phyloP scores from a whole-genome alignment of 2,329 filamentous ascomycete genomes.

The Phyllachora maydis region DNA sequence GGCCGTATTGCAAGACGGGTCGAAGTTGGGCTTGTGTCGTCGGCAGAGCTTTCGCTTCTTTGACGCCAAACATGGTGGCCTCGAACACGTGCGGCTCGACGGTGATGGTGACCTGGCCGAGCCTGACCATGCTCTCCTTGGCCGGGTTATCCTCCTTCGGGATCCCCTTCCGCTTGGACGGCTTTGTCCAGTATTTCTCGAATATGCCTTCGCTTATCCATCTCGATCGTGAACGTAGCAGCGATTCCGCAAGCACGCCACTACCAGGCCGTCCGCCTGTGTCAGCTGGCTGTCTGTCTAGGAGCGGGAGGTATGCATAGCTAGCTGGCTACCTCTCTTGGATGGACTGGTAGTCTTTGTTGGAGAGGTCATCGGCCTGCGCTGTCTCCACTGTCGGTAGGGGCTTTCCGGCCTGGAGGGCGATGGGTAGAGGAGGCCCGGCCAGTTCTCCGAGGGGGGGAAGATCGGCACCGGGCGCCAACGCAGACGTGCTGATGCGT shows the following conservation, averaged over 20 bases:
- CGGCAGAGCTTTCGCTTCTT: constrained; percentile 33
- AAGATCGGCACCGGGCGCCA: constrained; percentile 8
- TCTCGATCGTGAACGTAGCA: constrained; percentile 50
- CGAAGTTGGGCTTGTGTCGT: constrained; percentile 17
- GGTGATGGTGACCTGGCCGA: constrained; percentile 53
- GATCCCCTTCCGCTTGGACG: constrained; percentile 44
- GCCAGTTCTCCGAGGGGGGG: constrained; percentile 15
- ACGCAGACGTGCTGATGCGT: constrained; percentile 20
- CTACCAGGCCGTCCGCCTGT: no score
- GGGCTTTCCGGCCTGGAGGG: constrained; percentile 42
- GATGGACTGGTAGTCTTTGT: constrained; percentile 51
- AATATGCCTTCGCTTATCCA: constrained; percentile 57
- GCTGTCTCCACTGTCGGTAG: constrained; percentile 49
- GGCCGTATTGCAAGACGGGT: constrained; percentile 45
- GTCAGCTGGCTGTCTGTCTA: no score
- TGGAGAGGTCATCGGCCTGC: constrained; percentile 41
- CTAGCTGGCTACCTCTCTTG: constrained; percentile 41
- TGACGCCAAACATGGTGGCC: constrained; percentile 52
- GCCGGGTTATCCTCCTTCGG: constrained; percentile 42
- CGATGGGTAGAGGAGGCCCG: constrained; percentile 32
- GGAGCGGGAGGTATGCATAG: constrained; percentile 2
- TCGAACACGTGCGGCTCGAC: constrained; percentile 68
- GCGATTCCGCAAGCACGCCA: constrained; percentile 53
- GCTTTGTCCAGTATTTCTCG: constrained; percentile 61
- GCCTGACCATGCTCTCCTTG: constrained; percentile 51